These are phyloP conservation scores for Debaryomycetaceae sp. DNA, from an alignment of 1,139 yeast genomes.

Conservation along the genomic window DNA sequence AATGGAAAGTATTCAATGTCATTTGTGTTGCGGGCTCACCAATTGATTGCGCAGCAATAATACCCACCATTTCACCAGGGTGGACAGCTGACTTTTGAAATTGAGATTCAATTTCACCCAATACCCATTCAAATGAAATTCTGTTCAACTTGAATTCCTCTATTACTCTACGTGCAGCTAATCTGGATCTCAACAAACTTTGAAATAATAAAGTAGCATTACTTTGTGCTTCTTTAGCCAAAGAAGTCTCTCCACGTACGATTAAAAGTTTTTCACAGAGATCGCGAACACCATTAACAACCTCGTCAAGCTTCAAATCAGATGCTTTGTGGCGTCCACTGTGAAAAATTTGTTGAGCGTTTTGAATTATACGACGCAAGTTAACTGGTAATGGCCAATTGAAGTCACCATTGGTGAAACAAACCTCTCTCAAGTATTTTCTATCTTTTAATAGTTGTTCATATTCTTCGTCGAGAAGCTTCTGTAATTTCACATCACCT, in stretches of 20 bases:
- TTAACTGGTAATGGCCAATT: constrained; percentile 98
- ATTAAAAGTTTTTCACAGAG: constrained; percentile 69
- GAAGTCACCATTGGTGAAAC: constrained; percentile 90
- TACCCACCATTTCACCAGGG: constrained; percentile 99
- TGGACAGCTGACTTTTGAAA: constrained; percentile 91
- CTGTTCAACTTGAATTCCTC: constrained; percentile 86
- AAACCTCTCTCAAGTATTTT: constrained; percentile 67
- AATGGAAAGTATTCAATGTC: constrained; percentile 99
- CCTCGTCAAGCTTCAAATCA: constrained; percentile 80
- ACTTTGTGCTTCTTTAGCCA: constrained; percentile 81
- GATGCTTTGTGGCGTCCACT: constrained; percentile 88
- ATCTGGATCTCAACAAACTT: constrained; percentile 86
- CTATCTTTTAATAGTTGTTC: constrained; percentile 76
- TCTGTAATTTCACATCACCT: constrained; percentile 86
- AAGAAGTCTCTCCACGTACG: constrained; percentile 75
- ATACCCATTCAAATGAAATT: constrained; percentile 91
- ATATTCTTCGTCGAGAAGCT: constrained; percentile 79
- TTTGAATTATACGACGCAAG: constrained; percentile 92
- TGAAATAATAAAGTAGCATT: constrained; percentile 91
- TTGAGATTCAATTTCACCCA: constrained; percentile 91
- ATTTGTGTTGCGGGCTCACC: constrained; percentile 99
- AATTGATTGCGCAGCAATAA: constrained; percentile 97
- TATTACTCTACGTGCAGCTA: constrained; percentile 85
- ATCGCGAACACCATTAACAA: constrained; percentile 69
- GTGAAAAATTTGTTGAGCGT: constrained; percentile 96